Evolutionary conservation across 2,329 filamentous ascomycete genomes (phyloP).

Genomic region (Ilyonectria destructans): DNA sequence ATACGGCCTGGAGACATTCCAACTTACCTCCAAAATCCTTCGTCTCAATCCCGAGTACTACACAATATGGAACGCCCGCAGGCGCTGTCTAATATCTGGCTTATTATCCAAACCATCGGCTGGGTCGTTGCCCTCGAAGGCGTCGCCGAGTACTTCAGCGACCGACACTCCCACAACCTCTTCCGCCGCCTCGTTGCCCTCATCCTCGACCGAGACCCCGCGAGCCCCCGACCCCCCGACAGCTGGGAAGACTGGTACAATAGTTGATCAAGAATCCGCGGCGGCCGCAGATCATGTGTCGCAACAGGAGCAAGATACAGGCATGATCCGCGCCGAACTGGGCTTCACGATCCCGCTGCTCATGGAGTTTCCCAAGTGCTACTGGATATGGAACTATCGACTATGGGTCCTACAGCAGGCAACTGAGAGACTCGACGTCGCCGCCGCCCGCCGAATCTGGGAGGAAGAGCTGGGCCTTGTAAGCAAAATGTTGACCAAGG

Average conservation of each 20-base stretch:
- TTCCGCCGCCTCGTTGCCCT: constrained; percentile 73
- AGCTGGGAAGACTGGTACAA: constrained; percentile 71
- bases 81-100: constrained; percentile 76
- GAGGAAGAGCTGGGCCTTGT: constrained; percentile 86
- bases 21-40: constrained; percentile 81
- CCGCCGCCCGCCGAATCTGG: constrained; percentile 80
- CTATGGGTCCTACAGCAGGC: constrained; percentile 86
- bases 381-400: constrained; percentile 99
- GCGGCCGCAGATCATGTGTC: constrained; percentile 27
- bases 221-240: constrained; percentile 63
- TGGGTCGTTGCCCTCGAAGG: constrained; percentile 70
- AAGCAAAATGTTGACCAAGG: constrained; percentile 88
- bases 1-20: constrained; percentile 72
- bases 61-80: constrained; percentile 91
- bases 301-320: constrained; percentile 53
- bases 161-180: constrained; percentile 73
- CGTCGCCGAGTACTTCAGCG: constrained; percentile 68
- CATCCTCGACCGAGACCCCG: constrained; percentile 68
- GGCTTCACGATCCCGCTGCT: constrained; percentile 88
- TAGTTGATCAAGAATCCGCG: constrained; percentile 52
- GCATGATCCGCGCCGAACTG: constrained; percentile 81
- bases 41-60: constrained; percentile 90
- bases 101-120: constrained; percentile 69
- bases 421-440: constrained; percentile 72
- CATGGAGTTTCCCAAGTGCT: constrained; percentile 93